Conservation (phyloP, 2,329 filamentous ascomycete genomes). For the Beauveria varroae region DNA sequence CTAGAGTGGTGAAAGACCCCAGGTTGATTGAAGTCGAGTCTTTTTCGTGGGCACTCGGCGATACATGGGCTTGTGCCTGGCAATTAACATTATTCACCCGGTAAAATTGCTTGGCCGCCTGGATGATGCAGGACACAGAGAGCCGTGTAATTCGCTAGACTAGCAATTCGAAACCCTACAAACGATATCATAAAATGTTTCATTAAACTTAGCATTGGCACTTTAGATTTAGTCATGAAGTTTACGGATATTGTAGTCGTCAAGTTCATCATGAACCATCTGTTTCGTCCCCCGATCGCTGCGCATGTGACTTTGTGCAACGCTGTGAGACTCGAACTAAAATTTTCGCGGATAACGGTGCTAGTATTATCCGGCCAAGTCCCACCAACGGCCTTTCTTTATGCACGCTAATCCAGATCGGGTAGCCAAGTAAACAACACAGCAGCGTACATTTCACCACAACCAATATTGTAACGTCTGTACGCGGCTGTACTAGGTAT, state of each 20-base stretch:
- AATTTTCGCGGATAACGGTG: background rate
- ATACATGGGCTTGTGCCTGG: background rate
- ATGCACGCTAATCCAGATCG: conserved; percentile 7
- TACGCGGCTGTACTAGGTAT: background rate
- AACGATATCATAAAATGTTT: too few relatives aligned
- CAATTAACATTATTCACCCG: background rate
- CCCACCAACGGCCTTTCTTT: background rate
- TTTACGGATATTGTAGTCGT: too few relatives aligned
- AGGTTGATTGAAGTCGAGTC: background rate
- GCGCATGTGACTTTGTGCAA: too few relatives aligned
- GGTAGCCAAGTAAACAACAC: conserved; percentile 12
- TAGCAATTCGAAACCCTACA: too few relatives aligned
- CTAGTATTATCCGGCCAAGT: background rate
- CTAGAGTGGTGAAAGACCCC: background rate
- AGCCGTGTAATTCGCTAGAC: background rate
- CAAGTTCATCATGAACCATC: background rate
- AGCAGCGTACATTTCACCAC: background rate
- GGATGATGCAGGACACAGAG: background rate
- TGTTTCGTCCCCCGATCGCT: background rate
- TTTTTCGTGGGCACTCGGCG: background rate
- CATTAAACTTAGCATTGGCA: too few relatives aligned
- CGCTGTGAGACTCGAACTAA: too few relatives aligned
- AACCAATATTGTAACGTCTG: background rate
- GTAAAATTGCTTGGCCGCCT: too few relatives aligned
- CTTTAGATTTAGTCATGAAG: too few relatives aligned